Conservation (phyloP, 768 basidiomycete genomes). For the Calocybe gangraenosa region DNA sequence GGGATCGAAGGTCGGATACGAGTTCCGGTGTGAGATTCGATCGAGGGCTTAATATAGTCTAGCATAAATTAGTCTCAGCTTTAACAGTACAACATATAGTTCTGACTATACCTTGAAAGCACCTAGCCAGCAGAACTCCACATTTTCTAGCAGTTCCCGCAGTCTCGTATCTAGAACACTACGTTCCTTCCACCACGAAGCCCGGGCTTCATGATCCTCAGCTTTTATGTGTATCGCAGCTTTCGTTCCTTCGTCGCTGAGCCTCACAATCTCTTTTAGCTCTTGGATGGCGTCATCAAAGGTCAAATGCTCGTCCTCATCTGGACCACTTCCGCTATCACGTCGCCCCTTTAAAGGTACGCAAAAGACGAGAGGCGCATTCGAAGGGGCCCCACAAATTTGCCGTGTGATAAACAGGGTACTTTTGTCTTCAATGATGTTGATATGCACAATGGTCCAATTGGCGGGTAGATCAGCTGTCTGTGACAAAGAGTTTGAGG, state of each 20-base stretch:
- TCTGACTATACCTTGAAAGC: conserved; percentile 81
- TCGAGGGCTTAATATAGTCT: conserved; percentile 63
- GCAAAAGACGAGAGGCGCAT: conserved; percentile 75
- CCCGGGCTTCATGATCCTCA: conserved; percentile 59
- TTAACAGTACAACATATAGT: background rate
- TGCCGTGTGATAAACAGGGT: conserved; percentile 84
- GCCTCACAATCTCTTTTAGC: conserved; percentile 72
- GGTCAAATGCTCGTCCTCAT: conserved; percentile 67
- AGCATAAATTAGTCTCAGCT: conserved; percentile 2
- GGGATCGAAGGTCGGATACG: conserved; percentile 54
- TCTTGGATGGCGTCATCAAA: conserved; percentile 73
- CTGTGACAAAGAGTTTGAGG: conserved; percentile 34
- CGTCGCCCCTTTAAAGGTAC: conserved; percentile 83
- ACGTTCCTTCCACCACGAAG: conserved; percentile 86
- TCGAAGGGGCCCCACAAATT: conserved; percentile 39
- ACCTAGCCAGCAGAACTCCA: conserved; percentile 97
- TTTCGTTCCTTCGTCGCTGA: conserved; percentile 64
- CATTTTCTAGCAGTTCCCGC: conserved; percentile 68
- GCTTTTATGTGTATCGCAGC: conserved; percentile 67
- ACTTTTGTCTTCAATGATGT: conserved; percentile 76
- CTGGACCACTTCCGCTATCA: conserved; percentile 63
- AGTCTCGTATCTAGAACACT: conserved; percentile 73
- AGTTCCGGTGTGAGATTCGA: conserved; percentile 37
- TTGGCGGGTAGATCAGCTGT: conserved; percentile 54
- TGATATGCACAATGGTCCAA: conserved; percentile 86